A percentile compares a stretch with the other conserved stretches of the same genome.
phyloP scores from a whole-genome alignment of 2,329 filamentous ascomycete genomes.

The Massarina eburnea region DNA sequence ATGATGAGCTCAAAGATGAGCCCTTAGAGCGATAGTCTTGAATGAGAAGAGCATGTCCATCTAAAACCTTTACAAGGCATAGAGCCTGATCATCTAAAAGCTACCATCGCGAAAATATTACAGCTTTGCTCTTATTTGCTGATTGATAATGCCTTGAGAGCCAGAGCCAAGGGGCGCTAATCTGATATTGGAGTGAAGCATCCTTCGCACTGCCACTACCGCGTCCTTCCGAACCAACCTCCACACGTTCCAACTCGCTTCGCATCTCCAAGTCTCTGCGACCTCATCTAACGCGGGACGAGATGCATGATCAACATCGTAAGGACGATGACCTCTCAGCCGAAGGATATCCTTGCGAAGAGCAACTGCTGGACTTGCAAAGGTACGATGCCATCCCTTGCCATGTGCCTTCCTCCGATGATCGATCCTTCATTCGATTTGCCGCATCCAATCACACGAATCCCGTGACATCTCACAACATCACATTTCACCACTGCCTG shows the following conservation, averaged over 20 bases:
- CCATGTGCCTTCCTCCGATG: not conserved
- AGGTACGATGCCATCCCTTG: constrained; percentile 29
- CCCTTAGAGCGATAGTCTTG: too few species aligned
- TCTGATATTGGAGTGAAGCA: not conserved
- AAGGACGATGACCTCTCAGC: constrained; percentile 8
- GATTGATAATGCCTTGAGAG: too few species aligned
- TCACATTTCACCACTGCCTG: not conserved
- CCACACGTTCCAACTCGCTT: not conserved
- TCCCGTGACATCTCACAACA: constrained; percentile 15
- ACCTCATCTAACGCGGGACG: not conserved
- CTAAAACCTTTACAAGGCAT: too few species aligned
- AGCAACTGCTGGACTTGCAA: constrained; percentile 49
- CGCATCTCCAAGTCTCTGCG: not conserved
- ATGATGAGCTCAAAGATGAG: too few species aligned
- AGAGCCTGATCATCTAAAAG: too few species aligned
- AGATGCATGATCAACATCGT: not conserved
- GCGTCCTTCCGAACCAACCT: not conserved
- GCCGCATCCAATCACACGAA: not conserved
- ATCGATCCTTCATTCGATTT: not conserved
- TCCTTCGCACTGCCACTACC: not conserved
- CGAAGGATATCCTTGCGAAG: constrained; percentile 6
- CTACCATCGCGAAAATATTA: too few species aligned
- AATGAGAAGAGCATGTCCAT: too few species aligned
- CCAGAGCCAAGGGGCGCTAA: not conserved
- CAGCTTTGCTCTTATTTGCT: too few species aligned